Evolutionary conservation across 441 rosid genomes (phyloP).

Genomic region (Pelargonium myrrhifolium): DNA sequence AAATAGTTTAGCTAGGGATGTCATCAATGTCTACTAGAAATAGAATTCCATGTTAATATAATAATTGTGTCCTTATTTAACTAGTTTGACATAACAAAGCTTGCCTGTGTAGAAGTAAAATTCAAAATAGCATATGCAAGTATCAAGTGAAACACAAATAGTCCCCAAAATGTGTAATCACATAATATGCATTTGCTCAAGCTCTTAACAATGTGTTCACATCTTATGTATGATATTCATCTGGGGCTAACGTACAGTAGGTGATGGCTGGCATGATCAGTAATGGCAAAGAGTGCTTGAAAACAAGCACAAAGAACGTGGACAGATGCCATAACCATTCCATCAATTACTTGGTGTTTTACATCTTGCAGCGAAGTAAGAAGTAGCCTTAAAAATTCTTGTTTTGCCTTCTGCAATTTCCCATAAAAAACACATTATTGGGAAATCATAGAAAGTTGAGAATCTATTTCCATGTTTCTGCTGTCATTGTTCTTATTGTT

Average conservation of each 20-base stretch:
- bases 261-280: background rate
- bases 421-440: background rate
- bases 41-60: no score
- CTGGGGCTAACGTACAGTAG: background rate
- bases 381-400: background rate
- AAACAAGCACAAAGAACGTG: background rate
- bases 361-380: background rate
- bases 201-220: background rate
- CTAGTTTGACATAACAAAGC: no score
- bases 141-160: background rate
- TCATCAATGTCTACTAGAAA: no score
- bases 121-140: no score
- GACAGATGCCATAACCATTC: background rate
- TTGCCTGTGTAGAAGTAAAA: no score
- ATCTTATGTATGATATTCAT: background rate
- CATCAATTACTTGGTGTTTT: background rate
- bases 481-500: no score
- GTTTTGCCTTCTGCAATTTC: background rate
- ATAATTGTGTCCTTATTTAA: no score
- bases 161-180: background rate
- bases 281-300: background rate
- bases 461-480: background rate
- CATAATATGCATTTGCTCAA: background rate
- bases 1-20: no score
- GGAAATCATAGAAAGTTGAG: background rate